phyloP scores from a whole-genome alignment of 176 grass and related monocot species.

The Oryza officinalis region DNA sequence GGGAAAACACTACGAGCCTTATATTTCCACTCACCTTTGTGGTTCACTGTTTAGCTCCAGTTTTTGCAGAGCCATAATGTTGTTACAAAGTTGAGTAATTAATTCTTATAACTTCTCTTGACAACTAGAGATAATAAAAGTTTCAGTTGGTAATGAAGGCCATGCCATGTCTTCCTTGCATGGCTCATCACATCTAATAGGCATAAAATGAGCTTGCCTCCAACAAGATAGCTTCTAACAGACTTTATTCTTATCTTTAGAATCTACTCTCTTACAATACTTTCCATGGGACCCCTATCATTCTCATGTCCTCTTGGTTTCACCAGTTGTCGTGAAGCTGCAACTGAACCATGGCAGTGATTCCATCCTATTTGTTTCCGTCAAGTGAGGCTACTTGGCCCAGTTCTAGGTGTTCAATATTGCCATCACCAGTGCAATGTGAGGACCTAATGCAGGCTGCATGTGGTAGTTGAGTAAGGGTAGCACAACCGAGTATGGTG shows the following conservation, averaged over 20 bases:
- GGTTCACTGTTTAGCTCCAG: neutral
- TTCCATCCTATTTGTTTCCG: neutral
- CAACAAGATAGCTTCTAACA: neutral
- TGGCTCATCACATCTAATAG: neutral
- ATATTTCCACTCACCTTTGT: constrained; percentile 9
- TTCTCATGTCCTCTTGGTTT: neutral
- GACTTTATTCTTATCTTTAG: neutral
- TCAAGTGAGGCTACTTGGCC: neutral
- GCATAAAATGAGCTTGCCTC: neutral
- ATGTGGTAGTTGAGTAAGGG: neutral
- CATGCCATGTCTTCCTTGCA: neutral
- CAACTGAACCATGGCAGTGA: neutral
- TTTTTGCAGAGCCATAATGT: neutral
- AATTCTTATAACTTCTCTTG: neutral
- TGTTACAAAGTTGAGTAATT: neutral
- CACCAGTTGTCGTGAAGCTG: neutral
- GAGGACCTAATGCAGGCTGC: neutral
- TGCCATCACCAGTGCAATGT: neutral
- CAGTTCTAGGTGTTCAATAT: neutral
- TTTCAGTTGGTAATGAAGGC: neutral
- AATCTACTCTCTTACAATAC: neutral
- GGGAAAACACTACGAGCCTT: neutral
- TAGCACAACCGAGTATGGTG: neutral
- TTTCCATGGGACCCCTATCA: neutral
- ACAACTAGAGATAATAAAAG: neutral